phyloP scores from a whole-genome alignment of 306 rosid species.

The Citrullus mucosospermus region DNA sequence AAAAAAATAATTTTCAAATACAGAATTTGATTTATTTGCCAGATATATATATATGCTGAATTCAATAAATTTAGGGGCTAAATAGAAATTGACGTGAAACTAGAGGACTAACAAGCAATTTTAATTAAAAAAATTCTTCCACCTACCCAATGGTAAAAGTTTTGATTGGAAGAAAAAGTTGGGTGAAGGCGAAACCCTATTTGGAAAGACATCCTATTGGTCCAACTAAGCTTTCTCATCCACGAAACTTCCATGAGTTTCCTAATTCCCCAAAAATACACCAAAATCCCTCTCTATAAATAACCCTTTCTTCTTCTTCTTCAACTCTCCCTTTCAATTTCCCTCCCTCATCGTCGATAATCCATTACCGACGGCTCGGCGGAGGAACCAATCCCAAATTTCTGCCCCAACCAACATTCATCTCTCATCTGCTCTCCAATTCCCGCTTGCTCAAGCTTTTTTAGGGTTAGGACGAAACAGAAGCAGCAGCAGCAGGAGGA shows the following conservation, averaged over 20 bases:
- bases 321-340: background rate
- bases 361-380: background rate
- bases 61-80: too few species aligned
- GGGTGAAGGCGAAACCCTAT: background rate
- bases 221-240: conserved; percentile 5
- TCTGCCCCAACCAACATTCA: background rate
- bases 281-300: conserved; percentile 14
- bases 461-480: background rate
- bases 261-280: conserved; percentile 12
- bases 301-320: background rate
- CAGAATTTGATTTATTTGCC: too few species aligned
- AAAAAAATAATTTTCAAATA: too few species aligned
- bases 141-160: background rate
- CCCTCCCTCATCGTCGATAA: background rate
- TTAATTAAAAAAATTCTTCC: background rate
- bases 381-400: background rate
- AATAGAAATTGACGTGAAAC: too few species aligned
- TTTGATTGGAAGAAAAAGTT: background rate
- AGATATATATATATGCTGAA: too few species aligned
- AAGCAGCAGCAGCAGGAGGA: background rate
- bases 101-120: too few species aligned
- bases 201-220: conserved; percentile 6
- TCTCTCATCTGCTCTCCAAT: background rate
- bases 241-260: conserved; percentile 22
- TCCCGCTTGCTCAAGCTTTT: background rate